These are phyloP conservation scores for Gracilariopsis chorda DNA, from an alignment of 23 red algal species.

Conservation along the genomic window DNA sequence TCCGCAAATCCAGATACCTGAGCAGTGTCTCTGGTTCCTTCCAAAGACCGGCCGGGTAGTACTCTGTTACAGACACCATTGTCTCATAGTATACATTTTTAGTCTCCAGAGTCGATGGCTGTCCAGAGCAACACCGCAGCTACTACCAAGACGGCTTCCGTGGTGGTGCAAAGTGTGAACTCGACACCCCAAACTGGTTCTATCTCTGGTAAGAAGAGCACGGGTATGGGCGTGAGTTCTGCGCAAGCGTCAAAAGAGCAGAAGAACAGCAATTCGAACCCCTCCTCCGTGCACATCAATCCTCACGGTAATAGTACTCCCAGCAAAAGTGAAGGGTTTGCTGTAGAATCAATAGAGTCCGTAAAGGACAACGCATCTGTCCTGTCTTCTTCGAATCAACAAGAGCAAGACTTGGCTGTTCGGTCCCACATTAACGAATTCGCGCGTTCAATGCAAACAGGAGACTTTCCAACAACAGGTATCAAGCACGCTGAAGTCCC, in stretches of 20 bases:
- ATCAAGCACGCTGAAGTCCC: conserved; percentile 22
- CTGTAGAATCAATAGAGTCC: neutral
- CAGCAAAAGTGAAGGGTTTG: neutral
- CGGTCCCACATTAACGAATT: conserved; percentile 65
- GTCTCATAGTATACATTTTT: neutral
- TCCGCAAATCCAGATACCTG: neutral
- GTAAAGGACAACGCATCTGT: neutral
- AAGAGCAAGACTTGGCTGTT: conserved; percentile 33
- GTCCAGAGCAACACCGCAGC: neutral
- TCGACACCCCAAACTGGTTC: conserved; percentile 16
- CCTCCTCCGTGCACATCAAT: too few species aligned
- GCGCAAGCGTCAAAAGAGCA: neutral
- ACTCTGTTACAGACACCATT: neutral
- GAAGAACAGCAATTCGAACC: neutral
- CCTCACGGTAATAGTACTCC: too few species aligned
- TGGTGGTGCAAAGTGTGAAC: conserved; percentile 4
- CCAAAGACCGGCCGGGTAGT: neutral
- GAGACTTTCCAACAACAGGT: conserved; percentile 53
- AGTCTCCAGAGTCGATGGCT: neutral
- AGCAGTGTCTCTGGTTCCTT: neutral
- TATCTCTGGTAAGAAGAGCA: too few species aligned
- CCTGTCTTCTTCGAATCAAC: neutral
- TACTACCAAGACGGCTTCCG: neutral
- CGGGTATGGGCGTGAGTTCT: neutral
- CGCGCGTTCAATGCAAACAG: conserved; percentile 59